Conservation (phyloP, 2,329 filamentous ascomycete species). For the Pseudocercospora ulei region DNA sequence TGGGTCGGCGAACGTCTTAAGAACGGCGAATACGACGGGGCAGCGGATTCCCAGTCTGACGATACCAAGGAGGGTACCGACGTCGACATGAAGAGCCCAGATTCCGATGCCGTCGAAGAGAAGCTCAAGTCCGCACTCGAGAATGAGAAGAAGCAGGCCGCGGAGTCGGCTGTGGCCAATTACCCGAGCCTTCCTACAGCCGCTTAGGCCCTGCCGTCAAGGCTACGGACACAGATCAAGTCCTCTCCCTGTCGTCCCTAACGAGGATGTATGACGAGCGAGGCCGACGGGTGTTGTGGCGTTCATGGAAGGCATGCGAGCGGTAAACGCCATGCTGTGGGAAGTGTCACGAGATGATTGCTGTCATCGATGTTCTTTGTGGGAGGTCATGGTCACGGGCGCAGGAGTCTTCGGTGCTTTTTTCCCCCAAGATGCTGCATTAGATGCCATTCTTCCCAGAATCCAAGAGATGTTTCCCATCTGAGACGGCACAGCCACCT, state of each 20-base stretch:
- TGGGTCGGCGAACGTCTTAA: constrained; percentile 50
- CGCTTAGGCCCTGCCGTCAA: constrained; percentile 7
- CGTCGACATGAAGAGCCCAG: constrained; percentile 14
- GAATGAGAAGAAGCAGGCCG: constrained; percentile 16
- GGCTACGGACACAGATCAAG: not conserved
- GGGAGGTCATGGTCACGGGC: not conserved
- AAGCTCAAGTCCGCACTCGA: constrained; percentile 21
- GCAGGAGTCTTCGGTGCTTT: constrained; percentile 7
- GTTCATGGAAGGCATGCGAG: constrained; percentile 13
- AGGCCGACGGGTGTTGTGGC: constrained; percentile 14
- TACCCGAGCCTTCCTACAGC: constrained; percentile 22
- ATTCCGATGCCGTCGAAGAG: constrained; percentile 24
- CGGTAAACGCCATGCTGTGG: constrained; percentile 8
- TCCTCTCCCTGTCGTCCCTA: not conserved
- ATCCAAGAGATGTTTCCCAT: constrained; percentile 27
- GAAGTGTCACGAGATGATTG: constrained; percentile 3
- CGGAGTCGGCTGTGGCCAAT: constrained; percentile 16
- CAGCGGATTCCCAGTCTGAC: constrained; percentile 25
- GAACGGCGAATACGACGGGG: constrained; percentile 42
- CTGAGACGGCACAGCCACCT: constrained; percentile 1
- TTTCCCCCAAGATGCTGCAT: constrained; percentile 6
- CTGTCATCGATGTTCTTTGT: constrained; percentile 4
- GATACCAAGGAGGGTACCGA: constrained; percentile 18
- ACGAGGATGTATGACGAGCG: constrained; percentile 13
- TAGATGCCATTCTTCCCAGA: constrained; percentile 8